Base-by-base conservation (phyloP, 768 basidiomycete species). In the Asterophora lycoperdoides region DNA sequence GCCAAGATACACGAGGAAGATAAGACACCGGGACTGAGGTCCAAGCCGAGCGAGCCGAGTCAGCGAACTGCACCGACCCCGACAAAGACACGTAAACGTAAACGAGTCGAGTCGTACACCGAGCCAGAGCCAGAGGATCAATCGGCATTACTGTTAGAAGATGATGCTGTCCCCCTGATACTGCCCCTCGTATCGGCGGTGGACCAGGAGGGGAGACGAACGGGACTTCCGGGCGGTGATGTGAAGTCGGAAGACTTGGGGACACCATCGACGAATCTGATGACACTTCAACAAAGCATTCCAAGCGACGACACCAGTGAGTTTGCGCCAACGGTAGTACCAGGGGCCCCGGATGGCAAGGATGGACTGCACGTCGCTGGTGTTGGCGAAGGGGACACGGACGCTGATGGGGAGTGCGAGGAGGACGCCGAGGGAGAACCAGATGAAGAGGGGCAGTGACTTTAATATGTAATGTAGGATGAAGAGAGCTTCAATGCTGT, bases 241-340 rank as follows among this genome's bases (percentile, higher is more conserved):
- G 67, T 74, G 36, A 78, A 77, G 59, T 73, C 72, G n/a, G 81
- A 83, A 59, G 80, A 80, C 49, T 54, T 66, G 46, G 76, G 69
- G 26, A 81, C 80, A 26, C 78, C 79, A 1, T 57, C 71, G 39
- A 77, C 71, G 26, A 71, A 60, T 15, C 61, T 75, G 38, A 80
- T 75, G 38, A 80, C 77, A 41, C 78, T 76, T 54, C 69, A 70
- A 50, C 78, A 77, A 57, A 83, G 81, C 53, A 68, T 73, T 49
- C 77, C 78, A 26, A 81, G 76, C 57, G 84, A 84, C 52, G 78
- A 78, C 45, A 82, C 78, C n/a, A n/a, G n/a, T 8, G 68, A 81
- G 35, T 70, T 71, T 39, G 71, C 66, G n/a, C n/a, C n/a, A n/a
- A n/a, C 13, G 53, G 60, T n/a, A n/a, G n/a, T n/a, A n/a, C n/a